phyloP scores from a whole-genome alignment of 2,329 filamentous ascomycete species.

The Colletotrichum sp. region DNA sequence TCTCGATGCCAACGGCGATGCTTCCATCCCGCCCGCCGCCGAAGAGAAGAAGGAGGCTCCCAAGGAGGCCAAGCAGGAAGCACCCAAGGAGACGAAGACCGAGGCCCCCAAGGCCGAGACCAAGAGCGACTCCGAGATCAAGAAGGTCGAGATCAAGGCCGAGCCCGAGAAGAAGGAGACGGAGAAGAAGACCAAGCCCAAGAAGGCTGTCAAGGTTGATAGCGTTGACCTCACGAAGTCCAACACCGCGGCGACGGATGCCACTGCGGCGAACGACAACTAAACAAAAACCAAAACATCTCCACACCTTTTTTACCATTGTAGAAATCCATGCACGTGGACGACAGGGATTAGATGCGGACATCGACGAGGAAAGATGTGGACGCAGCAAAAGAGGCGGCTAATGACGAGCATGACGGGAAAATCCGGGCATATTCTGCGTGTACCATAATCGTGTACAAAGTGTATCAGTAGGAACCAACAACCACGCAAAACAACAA shows the following conservation, averaged over 20 bases:
- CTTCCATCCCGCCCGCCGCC: neutral
- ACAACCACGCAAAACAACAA: neutral
- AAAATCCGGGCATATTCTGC: slow-evolving; percentile 6
- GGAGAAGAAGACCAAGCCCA: slow-evolving; percentile 7
- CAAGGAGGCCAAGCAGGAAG: slow-evolving; percentile 4
- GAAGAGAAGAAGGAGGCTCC: neutral
- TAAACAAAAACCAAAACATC: neutral
- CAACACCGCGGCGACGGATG: slow-evolving; percentile 33
- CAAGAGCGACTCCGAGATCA: neutral
- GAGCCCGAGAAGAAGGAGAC: slow-evolving; percentile 12
- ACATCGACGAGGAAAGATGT: neutral
- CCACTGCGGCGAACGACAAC: slow-evolving; percentile 35
- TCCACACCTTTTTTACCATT: neutral
- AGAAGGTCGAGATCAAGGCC: slow-evolving; percentile 20
- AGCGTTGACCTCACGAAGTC: slow-evolving; percentile 15
- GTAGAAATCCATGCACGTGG: neutral
- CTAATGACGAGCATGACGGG: slow-evolving; percentile 20
- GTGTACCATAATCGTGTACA: slow-evolving; percentile 22
- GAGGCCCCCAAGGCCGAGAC: neutral
- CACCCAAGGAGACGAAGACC: neutral
- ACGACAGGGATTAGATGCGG: neutral
- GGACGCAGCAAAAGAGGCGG: neutral
- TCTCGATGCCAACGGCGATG: slow-evolving; percentile 27
- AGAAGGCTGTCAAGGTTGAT: slow-evolving; percentile 3
- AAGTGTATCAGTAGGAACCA: slow-evolving; percentile 16